Evolutionary conservation across 306 rosid species (phyloP).

Genomic region (Acacia confusa): DNA sequence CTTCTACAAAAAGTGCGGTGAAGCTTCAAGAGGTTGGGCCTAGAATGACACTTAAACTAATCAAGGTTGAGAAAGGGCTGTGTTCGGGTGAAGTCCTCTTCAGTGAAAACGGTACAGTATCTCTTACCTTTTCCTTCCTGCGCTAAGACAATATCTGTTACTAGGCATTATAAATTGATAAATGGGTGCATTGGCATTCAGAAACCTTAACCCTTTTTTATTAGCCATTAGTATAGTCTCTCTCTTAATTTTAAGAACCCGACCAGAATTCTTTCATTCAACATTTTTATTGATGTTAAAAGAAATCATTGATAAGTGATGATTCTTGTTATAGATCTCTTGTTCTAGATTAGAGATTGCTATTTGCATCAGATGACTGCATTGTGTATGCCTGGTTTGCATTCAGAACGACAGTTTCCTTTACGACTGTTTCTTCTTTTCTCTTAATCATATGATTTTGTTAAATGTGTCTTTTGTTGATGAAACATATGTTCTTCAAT

Average conservation of each 20-base stretch:
- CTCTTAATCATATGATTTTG: neutral
- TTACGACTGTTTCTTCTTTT: neutral
- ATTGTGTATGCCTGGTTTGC: neutral
- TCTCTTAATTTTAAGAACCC: neutral
- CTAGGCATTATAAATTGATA: neutral
- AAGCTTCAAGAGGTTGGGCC: conserved; percentile 99
- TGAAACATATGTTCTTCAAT: neutral
- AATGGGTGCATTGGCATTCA: neutral
- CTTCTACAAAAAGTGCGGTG: conserved; percentile 90
- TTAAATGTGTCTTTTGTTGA: neutral
- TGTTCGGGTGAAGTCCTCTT: conserved; percentile 86
- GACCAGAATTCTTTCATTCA: neutral
- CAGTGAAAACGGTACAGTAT: conserved; percentile 68
- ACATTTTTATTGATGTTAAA: neutral
- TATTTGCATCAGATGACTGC: neutral
- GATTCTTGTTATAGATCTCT: conserved; percentile 2
- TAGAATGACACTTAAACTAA: conserved; percentile 88
- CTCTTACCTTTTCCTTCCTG: neutral
- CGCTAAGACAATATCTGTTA: neutral
- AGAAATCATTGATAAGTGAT: neutral
- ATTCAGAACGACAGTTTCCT: too few relatives aligned
- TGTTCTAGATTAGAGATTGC: neutral
- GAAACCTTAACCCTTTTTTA: neutral
- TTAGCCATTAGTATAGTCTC: neutral
- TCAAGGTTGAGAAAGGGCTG: conserved; percentile 86